Evolutionary conservation across 2,329 filamentous ascomycete genomes (phyloP).

Genomic region (Colletotrichum chrysophilum): DNA sequence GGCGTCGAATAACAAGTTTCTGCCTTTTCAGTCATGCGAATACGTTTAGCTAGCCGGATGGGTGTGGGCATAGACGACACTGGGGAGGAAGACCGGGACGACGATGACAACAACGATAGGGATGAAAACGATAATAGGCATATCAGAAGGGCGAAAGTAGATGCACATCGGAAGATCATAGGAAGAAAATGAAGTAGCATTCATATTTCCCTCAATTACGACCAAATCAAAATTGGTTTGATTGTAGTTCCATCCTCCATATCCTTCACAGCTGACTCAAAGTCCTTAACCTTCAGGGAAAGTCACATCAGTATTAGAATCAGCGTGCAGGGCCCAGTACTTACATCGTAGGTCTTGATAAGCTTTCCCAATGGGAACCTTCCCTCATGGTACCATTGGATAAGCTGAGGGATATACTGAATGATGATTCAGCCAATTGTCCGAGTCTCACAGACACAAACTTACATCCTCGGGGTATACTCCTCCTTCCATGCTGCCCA

Average conservation of each 20-base stretch:
- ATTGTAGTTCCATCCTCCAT: not conserved
- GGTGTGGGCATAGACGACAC: not conserved
- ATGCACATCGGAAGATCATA: rapidly evolving
- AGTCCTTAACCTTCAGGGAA: not conserved
- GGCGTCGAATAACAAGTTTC: not conserved
- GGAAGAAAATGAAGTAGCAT: not conserved
- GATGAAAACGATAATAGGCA: not conserved
- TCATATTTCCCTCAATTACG: not conserved
- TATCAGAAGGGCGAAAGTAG: not conserved
- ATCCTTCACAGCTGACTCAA: not conserved
- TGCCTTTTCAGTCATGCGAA: not conserved
- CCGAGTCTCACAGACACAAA: not conserved
- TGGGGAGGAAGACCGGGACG: not conserved
- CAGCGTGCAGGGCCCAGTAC: not conserved
- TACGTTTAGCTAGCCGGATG: not conserved
- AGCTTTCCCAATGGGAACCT: not conserved
- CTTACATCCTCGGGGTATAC: not conserved
- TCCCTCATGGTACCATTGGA: not conserved
- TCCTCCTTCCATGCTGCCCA: not conserved
- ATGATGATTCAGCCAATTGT: not conserved
- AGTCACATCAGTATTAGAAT: not conserved
- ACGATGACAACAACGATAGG: not conserved
- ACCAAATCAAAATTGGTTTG: not conserved
- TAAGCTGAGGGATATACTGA: not conserved
- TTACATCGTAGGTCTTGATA: not conserved